Evolutionary conservation across 1,284 basidiomycete genomes (phyloP), one percentile per base, ranked within the genome.

Genomic region (Inonotus obliquus): DNA sequence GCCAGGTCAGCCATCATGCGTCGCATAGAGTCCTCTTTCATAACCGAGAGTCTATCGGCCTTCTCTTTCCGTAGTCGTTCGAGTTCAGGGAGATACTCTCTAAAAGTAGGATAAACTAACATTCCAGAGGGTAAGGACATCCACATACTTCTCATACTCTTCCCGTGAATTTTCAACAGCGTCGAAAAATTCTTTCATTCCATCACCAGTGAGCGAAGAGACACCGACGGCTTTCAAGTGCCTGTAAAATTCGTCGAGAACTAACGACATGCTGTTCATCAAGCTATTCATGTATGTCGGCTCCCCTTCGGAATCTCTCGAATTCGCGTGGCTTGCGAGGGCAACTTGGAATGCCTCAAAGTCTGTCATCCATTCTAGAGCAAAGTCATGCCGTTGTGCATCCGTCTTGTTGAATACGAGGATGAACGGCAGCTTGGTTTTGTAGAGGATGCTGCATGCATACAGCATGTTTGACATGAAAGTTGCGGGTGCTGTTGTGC

Each of bases 401-500:
- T 99, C 97, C 4, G 88, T 97, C 79, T 99, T 99, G 80, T 99
- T 99, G 80, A 99, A 99, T 9, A 99, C 96, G 38, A 99, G 81
- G 66, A 99, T 89, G 75, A 99, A 98, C 0, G 97, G 97, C 0
- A 99, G 80, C 66, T 95, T 92, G 2, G 96, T 98, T 77, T 99
- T 99, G 82, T 99, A 99, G 27, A 99, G 79, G 67, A 99, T 99
- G 91, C 92, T 94, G 82, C 97, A 99, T 0, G 97, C 97, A 71
- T 99, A 99, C 55, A 99, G 82, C 97, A 99, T 99, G 75, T 99
- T 99, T 58, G 91, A 94, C 97, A 99, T 99, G 75, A 99, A 99
- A 0, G 97, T 99, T 5, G 96, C 94, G 0, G 97, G 97, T 0
- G 95, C 88, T 0, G 90, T 90, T 10, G 95, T 96, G 62, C 97